phyloP scores from a whole-genome alignment of 306 rosid species.

The Abrus precatorius region DNA sequence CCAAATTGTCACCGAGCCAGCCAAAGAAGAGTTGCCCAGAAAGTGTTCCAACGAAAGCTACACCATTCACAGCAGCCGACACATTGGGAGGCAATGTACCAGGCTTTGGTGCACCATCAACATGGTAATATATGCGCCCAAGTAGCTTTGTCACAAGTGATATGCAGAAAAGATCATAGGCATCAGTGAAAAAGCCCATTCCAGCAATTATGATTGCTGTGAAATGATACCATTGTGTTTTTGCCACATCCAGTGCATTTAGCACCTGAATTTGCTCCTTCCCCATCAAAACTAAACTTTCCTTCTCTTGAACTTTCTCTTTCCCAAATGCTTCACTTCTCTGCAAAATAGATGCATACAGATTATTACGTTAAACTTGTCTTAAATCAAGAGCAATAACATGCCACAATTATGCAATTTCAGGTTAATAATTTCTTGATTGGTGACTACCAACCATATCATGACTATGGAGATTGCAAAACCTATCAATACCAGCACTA shows the following conservation, averaged over 20 bases:
- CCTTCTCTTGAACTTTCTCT: background rate
- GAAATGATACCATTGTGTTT: constrained; percentile 84
- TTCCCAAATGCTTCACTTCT: constrained; percentile 9
- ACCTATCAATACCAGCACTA: too few relatives aligned
- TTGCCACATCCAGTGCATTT: constrained; percentile 70
- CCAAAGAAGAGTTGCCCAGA: constrained; percentile 81
- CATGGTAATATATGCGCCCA: constrained; percentile 77
- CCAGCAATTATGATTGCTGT: constrained; percentile 80
- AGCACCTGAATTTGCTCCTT: constrained; percentile 64
- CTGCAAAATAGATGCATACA: constrained; percentile 27
- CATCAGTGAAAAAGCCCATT: constrained; percentile 88
- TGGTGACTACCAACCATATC: too few relatives aligned
- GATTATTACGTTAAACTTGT: too few relatives aligned
- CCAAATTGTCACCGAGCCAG: background rate
- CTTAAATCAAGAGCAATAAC: too few relatives aligned
- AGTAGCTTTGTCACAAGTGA: constrained; percentile 79
- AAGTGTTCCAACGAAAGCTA: constrained; percentile 74
- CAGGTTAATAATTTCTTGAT: too few relatives aligned
- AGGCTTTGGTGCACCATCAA: constrained; percentile 62
- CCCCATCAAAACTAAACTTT: constrained; percentile 44
- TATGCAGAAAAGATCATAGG: constrained; percentile 77
- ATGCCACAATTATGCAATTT: too few relatives aligned
- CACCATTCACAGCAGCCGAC: constrained; percentile 76
- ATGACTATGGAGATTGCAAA: too few relatives aligned
- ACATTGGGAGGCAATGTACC: constrained; percentile 75